A percentile compares a stretch with the other conserved stretches of the same genome.
These are phyloP conservation scores for Malus asiatica DNA, from an alignment of 306 rosid species.

Conservation along the genomic window DNA sequence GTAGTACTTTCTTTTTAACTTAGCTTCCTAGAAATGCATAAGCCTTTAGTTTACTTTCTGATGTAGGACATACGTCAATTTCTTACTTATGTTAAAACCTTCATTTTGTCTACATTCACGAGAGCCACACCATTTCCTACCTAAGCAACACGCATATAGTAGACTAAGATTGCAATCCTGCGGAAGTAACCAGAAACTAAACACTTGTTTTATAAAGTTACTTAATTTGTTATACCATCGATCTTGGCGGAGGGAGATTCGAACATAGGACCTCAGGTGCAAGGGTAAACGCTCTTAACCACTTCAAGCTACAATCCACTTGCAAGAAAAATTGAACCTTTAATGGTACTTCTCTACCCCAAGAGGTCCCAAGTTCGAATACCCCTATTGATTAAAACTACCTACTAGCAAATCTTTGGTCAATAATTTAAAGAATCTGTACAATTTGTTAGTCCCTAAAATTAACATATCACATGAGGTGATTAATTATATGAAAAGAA, in stretches of 20 bases:
- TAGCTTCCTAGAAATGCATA: background rate
- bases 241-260: too few relatives aligned
- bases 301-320: too few relatives aligned
- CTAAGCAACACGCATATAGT: too few relatives aligned
- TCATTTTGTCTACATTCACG: background rate
- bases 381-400: background rate
- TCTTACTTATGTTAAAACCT: background rate
- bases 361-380: too few relatives aligned
- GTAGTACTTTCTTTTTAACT: background rate
- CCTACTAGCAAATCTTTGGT: background rate
- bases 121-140: background rate
- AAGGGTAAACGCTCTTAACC: too few relatives aligned
- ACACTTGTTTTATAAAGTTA: too few relatives aligned
- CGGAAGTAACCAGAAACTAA: background rate
- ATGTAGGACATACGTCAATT: too few relatives aligned
- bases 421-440: background rate
- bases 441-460: background rate
- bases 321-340: too few relatives aligned
- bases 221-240: background rate
- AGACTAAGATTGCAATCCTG: background rate
- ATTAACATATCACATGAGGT: background rate
- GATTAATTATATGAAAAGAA: background rate
- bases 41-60: background rate
- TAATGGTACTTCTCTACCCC: too few relatives aligned
- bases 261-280: too few relatives aligned